Evolutionary conservation across 768 basidiomycete genomes (phyloP).

Genomic region (Termitomyces sp.): DNA sequence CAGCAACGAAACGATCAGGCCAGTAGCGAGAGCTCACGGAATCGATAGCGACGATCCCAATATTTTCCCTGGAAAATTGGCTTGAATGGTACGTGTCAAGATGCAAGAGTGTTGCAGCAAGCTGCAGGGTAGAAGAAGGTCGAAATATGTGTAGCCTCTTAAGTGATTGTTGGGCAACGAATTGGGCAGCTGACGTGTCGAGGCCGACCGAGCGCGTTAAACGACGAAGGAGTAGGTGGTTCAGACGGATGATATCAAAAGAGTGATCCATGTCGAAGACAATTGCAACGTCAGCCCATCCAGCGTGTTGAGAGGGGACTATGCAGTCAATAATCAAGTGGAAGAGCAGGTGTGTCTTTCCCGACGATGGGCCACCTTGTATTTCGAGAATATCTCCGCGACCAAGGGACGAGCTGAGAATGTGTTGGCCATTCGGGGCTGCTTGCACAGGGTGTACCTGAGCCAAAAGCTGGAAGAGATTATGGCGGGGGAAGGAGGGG

Average conservation of each 20-base stretch:
- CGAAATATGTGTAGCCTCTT: slow-evolving; percentile 64
- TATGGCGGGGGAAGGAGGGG: background rate
- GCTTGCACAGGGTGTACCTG: background rate
- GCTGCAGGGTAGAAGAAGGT: slow-evolving; percentile 63
- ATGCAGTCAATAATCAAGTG: slow-evolving; percentile 60
- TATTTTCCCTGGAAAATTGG: slow-evolving; percentile 48
- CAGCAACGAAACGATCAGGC: slow-evolving; percentile 65
- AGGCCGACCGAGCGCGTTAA: slow-evolving; percentile 21
- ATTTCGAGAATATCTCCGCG: slow-evolving; percentile 73
- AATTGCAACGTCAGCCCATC: slow-evolving; percentile 64
- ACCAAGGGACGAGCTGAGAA: slow-evolving; percentile 15
- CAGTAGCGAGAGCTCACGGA: slow-evolving; percentile 79
- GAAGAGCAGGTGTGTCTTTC: slow-evolving; percentile 80
- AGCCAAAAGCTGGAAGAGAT: slow-evolving; percentile 11
- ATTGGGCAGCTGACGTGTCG: slow-evolving; percentile 24
- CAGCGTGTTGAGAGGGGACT: slow-evolving; percentile 46
- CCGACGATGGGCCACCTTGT: slow-evolving; percentile 71
- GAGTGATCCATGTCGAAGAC: slow-evolving; percentile 70
- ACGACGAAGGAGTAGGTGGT: slow-evolving; percentile 48
- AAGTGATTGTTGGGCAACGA: slow-evolving; percentile 40
- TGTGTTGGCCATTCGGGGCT: slow-evolving; percentile 1
- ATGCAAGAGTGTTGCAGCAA: slow-evolving; percentile 63
- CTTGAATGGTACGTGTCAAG: slow-evolving; percentile 54
- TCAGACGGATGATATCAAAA: slow-evolving; percentile 59
- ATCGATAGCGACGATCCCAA: slow-evolving; percentile 72